A percentile compares a stretch with the other conserved stretches of the same genome.
Evolutionary conservation across 139 green algal species (phyloP).

Genomic region (Chloropicon primus): DNA sequence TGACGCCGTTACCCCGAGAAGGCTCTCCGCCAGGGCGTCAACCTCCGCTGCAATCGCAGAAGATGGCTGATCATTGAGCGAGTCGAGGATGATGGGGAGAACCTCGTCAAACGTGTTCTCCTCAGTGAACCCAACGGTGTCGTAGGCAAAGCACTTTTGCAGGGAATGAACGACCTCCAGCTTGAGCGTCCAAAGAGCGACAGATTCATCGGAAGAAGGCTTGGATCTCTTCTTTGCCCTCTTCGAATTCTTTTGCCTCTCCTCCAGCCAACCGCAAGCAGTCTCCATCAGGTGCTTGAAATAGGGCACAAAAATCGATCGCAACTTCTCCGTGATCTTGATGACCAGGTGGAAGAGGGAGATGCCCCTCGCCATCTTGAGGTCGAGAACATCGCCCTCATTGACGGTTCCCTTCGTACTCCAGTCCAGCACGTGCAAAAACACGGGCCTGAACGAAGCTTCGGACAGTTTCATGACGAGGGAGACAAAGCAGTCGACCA

Average conservation of each 20-base stretch:
- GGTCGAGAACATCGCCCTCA: neutral
- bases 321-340: constrained; percentile 41
- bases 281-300: constrained; percentile 45
- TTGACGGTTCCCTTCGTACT: neutral
- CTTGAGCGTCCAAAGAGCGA: constrained; percentile 27
- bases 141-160: constrained; percentile 70
- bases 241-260: constrained; percentile 31
- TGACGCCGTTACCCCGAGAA: neutral
- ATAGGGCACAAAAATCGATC: constrained; percentile 42
- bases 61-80: constrained; percentile 21
- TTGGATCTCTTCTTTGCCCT: constrained; percentile 16
- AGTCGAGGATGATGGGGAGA: constrained; percentile 42
- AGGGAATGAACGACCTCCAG: constrained; percentile 49
- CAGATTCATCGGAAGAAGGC: neutral
- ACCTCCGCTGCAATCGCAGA: neutral
- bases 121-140: constrained; percentile 53
- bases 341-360: constrained; percentile 24
- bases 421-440: constrained; percentile 78
- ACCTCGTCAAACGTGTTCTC: constrained; percentile 42
- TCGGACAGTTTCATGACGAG: constrained; percentile 83
- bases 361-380: neutral
- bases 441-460: constrained; percentile 76
- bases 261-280: constrained; percentile 27
- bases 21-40: constrained; percentile 8
- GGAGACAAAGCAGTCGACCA: constrained; percentile 25